Evolutionary conservation across 73 alveolate species (phyloP), one percentile per base, ranked within the genome.

Genomic region (Tetrahymena thermophila): DNA sequence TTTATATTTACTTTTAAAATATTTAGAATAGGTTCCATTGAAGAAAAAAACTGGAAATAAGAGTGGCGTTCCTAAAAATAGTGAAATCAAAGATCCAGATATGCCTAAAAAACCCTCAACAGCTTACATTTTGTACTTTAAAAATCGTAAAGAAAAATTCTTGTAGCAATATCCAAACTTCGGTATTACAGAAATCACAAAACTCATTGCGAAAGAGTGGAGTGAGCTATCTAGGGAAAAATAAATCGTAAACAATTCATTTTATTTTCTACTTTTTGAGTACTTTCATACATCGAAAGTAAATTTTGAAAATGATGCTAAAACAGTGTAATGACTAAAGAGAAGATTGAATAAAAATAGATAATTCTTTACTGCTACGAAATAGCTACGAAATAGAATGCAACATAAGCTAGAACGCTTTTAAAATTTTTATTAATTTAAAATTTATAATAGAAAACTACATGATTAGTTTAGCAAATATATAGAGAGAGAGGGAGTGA

Each of bases 191-290:
- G 95, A 95, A 55, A 95, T 95, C 34, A 95, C 97, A 34, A 95
- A 95, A 58, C 85, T 95, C 44, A 95, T 95, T 50, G 97, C 97
- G 21, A 95, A 93, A 50, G 97, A 95, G 50, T 95, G 97, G 97
- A 85, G 94, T 55, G 97, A 95, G 55, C 93, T 95, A 56, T 93
- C 97, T 25, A 95, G 50, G 43, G 97, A 95, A 37, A 95, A 71
- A n/a, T 71, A 95, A 93, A 85, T 85, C 40, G 96, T 94, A 94
- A 34, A 37, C 35, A 28, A n/a, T 28, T 38, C 42, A n/a, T 43
- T 84, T 94, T 42, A 38, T 43, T 85, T 10, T 40, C 35, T 85
- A 94, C 84, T 35, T 55, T 43, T 55, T 42, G 84, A 95, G 44
- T 89, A 40, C 10, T 23, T 50, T 35, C 34, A 94, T 93, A 19